phyloP scores from a whole-genome alignment of 179 eudicot genomes.

The Spergularia azorica region DNA sequence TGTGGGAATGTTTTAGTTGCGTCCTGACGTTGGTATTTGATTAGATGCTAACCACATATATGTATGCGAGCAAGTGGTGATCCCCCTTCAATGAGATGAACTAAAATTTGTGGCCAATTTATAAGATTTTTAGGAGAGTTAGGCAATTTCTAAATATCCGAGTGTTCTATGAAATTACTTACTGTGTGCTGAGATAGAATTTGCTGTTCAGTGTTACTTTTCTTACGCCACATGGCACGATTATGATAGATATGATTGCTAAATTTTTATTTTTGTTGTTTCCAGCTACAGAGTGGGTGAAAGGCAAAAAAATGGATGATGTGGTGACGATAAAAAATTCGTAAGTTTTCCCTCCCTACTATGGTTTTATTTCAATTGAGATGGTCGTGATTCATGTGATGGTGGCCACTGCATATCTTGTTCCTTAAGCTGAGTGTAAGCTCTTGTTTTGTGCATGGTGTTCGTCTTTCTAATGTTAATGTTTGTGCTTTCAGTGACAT shows the following conservation, averaged over 20 bases:
- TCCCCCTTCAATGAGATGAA: too few species aligned
- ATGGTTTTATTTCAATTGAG: not conserved
- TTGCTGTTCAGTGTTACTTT: too few species aligned
- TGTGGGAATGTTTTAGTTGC: not conserved
- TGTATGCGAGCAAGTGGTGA: too few species aligned
- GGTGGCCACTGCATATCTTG: not conserved
- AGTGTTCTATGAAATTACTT: not conserved
- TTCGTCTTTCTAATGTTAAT: not conserved
- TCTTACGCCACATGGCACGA: not conserved
- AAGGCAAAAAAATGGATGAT: slow-evolving; percentile 88
- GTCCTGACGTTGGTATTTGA: not conserved
- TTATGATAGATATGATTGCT: slow-evolving; percentile 5
- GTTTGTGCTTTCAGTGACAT: slow-evolving; percentile 62
- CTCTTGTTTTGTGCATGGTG: not conserved
- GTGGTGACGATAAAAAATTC: slow-evolving; percentile 80
- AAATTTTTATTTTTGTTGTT: slow-evolving; percentile 8
- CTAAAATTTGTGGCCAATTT: too few species aligned
- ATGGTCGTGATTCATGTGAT: not conserved
- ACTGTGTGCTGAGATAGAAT: not conserved
- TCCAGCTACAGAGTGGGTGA: slow-evolving; percentile 98
- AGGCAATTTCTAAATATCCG: not conserved
- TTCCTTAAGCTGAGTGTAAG: not conserved
- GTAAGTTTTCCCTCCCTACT: slow-evolving; percentile 46
- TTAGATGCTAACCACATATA: too few species aligned
- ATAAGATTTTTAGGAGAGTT: not conserved